These are phyloP conservation scores for Nitzschia palea DNA, from an alignment of 108 stramenopile genomes.

Conservation along the genomic window DNA sequence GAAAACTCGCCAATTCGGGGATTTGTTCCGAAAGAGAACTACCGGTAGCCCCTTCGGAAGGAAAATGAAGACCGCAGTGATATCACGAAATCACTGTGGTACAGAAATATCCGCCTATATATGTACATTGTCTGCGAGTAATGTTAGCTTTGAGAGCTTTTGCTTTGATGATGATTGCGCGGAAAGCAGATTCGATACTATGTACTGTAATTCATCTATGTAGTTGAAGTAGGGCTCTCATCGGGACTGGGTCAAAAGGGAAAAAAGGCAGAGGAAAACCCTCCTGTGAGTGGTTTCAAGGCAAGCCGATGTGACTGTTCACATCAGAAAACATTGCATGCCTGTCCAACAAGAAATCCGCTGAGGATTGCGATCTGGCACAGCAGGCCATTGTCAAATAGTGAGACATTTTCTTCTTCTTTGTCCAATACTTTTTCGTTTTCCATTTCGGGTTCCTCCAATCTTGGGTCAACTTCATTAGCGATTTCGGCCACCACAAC, in stretches of 20 bases:
- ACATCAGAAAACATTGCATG: not conserved
- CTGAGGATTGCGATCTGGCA: conserved; percentile 2
- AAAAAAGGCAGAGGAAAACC: not conserved
- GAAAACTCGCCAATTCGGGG: too few relatives aligned
- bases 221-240: too few relatives aligned
- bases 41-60: too few relatives aligned
- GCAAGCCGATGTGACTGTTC: not conserved
- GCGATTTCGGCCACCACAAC: not conserved
- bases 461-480: too few relatives aligned
- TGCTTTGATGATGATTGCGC: not conserved
- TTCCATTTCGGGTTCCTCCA: not conserved
- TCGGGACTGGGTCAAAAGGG: too few relatives aligned
- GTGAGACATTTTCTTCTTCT: not conserved
- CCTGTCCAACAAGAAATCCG: not conserved
- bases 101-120: too few relatives aligned
- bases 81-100: too few relatives aligned
- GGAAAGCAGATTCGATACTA: too few relatives aligned
- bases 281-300: not conserved
- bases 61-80: too few relatives aligned
- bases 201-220: too few relatives aligned
- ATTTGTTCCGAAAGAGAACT: too few relatives aligned
- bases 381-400: not conserved
- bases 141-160: not conserved
- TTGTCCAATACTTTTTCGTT: not conserved
- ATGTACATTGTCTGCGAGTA: too few relatives aligned